Evolutionary conservation across 805 yeast species (phyloP).

Genomic region (Helenozyma rhizophorensis): DNA sequence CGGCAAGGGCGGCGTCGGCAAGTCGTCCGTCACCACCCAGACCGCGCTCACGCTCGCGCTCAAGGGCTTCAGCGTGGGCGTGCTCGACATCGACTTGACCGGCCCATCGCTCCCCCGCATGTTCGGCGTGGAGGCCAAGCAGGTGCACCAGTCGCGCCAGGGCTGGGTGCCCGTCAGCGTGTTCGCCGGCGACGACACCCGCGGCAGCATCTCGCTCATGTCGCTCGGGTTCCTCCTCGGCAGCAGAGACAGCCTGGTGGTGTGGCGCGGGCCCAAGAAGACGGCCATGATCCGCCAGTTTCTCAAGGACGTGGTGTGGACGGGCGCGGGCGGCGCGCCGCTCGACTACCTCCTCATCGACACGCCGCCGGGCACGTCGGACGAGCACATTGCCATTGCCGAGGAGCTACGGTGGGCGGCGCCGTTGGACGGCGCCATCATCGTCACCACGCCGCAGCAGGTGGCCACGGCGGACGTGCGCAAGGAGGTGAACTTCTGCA

Average conservation of each 20-base stretch:
- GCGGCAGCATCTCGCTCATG: constrained; percentile 58
- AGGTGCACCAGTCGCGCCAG: constrained; percentile 72
- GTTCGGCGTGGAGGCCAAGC: constrained; percentile 82
- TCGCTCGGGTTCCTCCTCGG: constrained; percentile 84
- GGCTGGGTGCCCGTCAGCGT: constrained; percentile 91
- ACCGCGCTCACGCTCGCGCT: constrained; percentile 75
- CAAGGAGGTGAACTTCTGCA: constrained; percentile 90
- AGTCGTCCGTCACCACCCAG: constrained; percentile 93
- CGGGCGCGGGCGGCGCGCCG: constrained; percentile 44
- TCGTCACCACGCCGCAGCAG: constrained; percentile 94
- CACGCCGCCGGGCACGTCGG: constrained; percentile 99
- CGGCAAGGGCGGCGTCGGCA: constrained; percentile 98
- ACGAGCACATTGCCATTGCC: constrained; percentile 95
- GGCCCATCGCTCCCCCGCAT: constrained; percentile 96
- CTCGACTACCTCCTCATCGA: constrained; percentile 81
- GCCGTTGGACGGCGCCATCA: constrained; percentile 82
- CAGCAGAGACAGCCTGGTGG: constrained; percentile 84
- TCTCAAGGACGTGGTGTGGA: constrained; percentile 85
- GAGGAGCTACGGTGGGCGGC: constrained; percentile 72
- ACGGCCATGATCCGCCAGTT: constrained; percentile 97
- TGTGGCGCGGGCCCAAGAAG: constrained; percentile 98
- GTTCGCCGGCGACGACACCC: constrained; percentile 19
- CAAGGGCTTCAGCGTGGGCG: constrained; percentile 82
- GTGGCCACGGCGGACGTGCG: constrained; percentile 92
- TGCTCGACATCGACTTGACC: constrained; percentile 89